Conservation (phyloP, 2,329 filamentous ascomycete species). For the Alternaria novae-zelandiae region DNA sequence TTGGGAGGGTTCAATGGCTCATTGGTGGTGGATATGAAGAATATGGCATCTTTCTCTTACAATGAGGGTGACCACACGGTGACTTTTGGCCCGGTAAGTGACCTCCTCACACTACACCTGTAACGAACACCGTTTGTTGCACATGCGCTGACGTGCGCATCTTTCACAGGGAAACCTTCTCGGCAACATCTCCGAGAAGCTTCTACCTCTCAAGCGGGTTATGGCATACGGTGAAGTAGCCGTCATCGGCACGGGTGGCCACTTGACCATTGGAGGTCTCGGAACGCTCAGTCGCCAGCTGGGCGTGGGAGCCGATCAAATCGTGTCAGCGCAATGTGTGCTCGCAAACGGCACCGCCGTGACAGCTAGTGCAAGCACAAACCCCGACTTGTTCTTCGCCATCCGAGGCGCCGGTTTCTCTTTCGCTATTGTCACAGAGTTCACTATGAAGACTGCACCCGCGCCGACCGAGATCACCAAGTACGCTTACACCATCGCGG, state of each 20-base stretch:
- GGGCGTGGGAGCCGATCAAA: not conserved
- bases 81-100: not conserved
- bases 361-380: not conserved
- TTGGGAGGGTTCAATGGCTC: not conserved
- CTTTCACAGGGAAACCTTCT: not conserved
- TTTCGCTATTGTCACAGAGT: not conserved
- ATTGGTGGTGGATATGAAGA: not conserved
- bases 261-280: slow-evolving; percentile 2
- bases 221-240: not conserved
- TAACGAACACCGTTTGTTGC: not conserved
- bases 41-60: not conserved
- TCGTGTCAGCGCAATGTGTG: not conserved
- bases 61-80: not conserved
- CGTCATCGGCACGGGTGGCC: not conserved
- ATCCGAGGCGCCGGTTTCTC: slow-evolving; percentile 2
- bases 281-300: not conserved
- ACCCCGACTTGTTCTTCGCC: not conserved
- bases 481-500: not conserved
- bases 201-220: not conserved
- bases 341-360: not conserved
- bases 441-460: not conserved
- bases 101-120: not conserved
- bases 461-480: not conserved
- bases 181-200: not conserved
- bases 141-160: not conserved